Evolutionary conservation across 257 asterid species (phyloP).

Genomic region (Plantago elongata): DNA sequence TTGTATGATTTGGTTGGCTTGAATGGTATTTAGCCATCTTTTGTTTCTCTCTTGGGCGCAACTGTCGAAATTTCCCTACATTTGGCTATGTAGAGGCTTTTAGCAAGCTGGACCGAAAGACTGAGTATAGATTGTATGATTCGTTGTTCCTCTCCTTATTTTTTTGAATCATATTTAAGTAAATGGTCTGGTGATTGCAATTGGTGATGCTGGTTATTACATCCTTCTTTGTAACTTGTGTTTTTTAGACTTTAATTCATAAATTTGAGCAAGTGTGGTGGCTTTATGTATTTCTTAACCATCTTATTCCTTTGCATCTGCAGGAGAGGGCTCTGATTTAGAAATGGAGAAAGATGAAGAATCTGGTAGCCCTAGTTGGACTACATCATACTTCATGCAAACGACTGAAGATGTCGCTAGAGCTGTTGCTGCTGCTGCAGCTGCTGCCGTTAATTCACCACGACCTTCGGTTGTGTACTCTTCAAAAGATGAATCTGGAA

Average conservation of each 20-base stretch:
- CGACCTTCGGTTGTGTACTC: slow-evolving; percentile 92
- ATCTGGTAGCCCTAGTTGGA: slow-evolving; percentile 82
- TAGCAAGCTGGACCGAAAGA: slow-evolving; percentile 7
- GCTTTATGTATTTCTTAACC: slow-evolving; percentile 7
- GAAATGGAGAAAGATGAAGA: slow-evolving; percentile 79
- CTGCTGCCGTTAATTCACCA: slow-evolving; percentile 77
- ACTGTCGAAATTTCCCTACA: neutral
- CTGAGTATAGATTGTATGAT: neutral
- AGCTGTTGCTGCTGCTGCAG: slow-evolving; percentile 96
- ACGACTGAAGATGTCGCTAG: slow-evolving; percentile 94
- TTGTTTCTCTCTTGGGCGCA: neutral
- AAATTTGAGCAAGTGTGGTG: neutral
- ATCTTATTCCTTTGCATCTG: slow-evolving; percentile 16
- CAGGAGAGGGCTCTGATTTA: slow-evolving; percentile 28
- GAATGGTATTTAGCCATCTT: neutral
- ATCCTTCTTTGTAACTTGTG: neutral
- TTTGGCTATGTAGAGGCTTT: neutral
- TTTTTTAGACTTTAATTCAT: too few species aligned
- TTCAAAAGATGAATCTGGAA: slow-evolving; percentile 73
- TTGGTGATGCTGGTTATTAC: neutral
- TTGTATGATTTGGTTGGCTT: too few species aligned
- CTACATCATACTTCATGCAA: slow-evolving; percentile 73
- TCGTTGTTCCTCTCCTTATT: neutral
- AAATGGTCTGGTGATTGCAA: too few species aligned
- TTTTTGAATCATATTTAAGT: neutral